phyloP scores from a whole-genome alignment of 2,329 filamentous ascomycete genomes.

The Proliferodiscus dingleyae region DNA sequence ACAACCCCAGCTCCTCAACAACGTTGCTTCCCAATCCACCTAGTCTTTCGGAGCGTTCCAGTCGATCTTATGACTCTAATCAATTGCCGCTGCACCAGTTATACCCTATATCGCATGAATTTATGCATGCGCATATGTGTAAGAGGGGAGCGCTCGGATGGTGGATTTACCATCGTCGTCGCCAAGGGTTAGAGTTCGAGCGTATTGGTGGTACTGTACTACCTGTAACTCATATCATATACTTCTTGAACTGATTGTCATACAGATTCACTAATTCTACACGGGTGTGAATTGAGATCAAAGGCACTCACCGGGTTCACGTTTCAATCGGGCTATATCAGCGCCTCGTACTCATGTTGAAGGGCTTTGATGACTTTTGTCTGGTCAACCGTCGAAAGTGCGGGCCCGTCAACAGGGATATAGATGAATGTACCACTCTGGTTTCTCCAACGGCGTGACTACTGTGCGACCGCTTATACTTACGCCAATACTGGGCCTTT shows the following conservation, averaged over 20 bases:
- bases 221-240: background rate
- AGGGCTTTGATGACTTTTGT: background rate
- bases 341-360: background rate
- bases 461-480: too few relatives aligned
- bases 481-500: background rate
- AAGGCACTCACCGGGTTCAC: background rate
- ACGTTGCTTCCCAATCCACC: background rate
- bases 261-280: background rate
- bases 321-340: background rate
- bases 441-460: conserved; percentile 3
- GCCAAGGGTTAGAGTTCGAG: too few relatives aligned
- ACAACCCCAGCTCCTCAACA: conserved; percentile 4
- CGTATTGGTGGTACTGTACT: background rate
- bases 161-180: background rate
- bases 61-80: conserved; percentile 11
- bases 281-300: too few relatives aligned
- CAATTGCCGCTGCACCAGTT: conserved; percentile 2
- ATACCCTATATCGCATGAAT: conserved; percentile 13
- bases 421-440: conserved; percentile 4
- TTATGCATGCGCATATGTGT: conserved; percentile 10
- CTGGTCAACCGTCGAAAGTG: background rate
- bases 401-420: conserved; percentile 1
- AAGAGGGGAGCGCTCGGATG: conserved; percentile 3
- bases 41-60: conserved; percentile 3
- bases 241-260: conserved; percentile 2